Base-by-base conservation (phyloP, 1,284 basidiomycete genomes). In the Ustilago xerochloae region DNA sequence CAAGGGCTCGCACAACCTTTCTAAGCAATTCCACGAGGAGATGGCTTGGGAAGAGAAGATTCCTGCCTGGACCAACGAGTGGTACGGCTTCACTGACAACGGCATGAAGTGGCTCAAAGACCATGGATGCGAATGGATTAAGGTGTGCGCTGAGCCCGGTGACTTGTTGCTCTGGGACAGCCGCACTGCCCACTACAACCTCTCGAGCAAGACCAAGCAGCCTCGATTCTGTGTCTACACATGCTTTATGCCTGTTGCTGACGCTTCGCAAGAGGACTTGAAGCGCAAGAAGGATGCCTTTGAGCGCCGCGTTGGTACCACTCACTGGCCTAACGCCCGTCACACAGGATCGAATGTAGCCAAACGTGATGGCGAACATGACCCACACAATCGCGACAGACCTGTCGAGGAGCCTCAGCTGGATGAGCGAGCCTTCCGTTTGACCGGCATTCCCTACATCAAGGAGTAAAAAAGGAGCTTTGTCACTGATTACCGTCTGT, bases 121-220 rank as follows among this genome's bases (percentile, higher is more conserved):
- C 6, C 64, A 72, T 15, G 83, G 81, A 2, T 80, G 76, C 55
- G 68, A 77, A 51, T 78, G 74, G 67, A 62, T 77, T 20, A 81
- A 83, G 43, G 77, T 81, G 4, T 60, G 67, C 43, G 54, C 77
- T 13, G 62, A 77, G 10, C 81, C 82, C 0, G 83, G 83, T 15
- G 83, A 84, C 57, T 62, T 83, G 20, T 52, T 83, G 92, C 88
- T 59, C 7, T 54, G 63, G 57, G 63, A 61, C 30, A 49, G 45
- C 20, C 55, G 63, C 8, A 54, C 52, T 7, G 58, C 63, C 15
- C 63, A 61, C 49, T 65, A 65, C 63, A 65, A 65, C 57, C 51
- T 65, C 1, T 39, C 63, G 30, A 53, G 52, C 35, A 52, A 61
- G 22, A 63, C 58, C 8, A 29, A 62, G 3, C 57, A 65, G 18